These are phyloP conservation scores for Coccomyxa sp. DNA, from an alignment of 139 green algal species.

Conservation along the genomic window DNA sequence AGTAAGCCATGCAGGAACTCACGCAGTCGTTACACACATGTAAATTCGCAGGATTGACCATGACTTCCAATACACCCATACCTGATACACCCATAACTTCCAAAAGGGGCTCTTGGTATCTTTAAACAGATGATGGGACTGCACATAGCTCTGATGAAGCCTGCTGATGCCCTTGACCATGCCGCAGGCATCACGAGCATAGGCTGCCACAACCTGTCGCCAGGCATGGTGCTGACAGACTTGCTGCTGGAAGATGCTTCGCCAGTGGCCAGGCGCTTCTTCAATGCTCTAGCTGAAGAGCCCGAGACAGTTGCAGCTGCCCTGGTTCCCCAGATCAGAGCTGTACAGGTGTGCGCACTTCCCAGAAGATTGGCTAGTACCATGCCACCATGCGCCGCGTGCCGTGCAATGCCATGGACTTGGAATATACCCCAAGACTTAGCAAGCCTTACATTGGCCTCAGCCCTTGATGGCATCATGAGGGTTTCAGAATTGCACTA, in stretches of 20 bases:
- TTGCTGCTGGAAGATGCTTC: conserved; percentile 51
- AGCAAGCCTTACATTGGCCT: not conserved
- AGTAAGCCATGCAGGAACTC: not conserved
- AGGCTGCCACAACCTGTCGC: conserved; percentile 61
- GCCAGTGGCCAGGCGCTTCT: conserved; percentile 50
- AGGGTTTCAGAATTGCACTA: too few species aligned
- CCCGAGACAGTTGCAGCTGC: conserved; percentile 57
- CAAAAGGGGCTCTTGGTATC: not conserved
- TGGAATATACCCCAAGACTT: not conserved
- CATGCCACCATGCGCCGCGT: not conserved
- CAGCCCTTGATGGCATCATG: not conserved
- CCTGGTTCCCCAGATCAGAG: conserved; percentile 46
- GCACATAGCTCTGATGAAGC: not conserved
- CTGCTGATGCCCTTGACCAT: not conserved
- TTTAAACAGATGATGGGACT: not conserved
- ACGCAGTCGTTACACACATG: not conserved
- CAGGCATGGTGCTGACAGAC: conserved; percentile 62
- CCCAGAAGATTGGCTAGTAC: not conserved
- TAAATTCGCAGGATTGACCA: not conserved
- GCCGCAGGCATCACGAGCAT: conserved; percentile 28
- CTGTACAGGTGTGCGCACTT: conserved; percentile 15
- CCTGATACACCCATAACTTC: not conserved
- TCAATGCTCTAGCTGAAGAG: conserved; percentile 67
- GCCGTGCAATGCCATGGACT: not conserved
- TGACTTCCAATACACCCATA: not conserved